Percentiles rank a stretch among this genome's conserved stretches.
Evolutionary conservation across 1,284 basidiomycete genomes (phyloP).

Genomic region (Rhodofomes roseus): DNA sequence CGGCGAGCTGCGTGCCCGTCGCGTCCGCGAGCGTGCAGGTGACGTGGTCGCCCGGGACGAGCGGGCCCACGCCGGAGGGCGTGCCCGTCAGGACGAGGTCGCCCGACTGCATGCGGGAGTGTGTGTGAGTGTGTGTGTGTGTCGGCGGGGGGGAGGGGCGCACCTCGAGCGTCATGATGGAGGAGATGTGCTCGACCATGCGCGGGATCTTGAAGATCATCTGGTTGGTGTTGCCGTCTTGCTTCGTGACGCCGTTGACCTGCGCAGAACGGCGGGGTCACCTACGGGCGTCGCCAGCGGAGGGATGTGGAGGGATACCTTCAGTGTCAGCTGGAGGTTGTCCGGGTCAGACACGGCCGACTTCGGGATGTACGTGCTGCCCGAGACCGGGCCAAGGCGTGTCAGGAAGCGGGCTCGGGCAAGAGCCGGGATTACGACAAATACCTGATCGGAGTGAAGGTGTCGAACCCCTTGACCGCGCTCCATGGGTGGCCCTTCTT

Average conservation of each 20-base stretch:
- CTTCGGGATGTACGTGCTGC: conserved; percentile 80
- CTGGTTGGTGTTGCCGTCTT: conserved; percentile 81
- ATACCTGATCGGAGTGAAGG: conserved; percentile 70
- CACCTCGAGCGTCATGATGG: conserved; percentile 94
- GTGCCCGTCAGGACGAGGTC: conserved; percentile 88
- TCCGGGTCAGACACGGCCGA: conserved; percentile 67
- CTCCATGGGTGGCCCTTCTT: conserved; percentile 94
- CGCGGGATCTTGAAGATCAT: conserved; percentile 94
- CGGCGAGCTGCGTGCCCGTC: conserved; percentile 55
- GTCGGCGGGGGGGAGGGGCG: conserved; percentile 29
- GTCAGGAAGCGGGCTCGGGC: background rate
- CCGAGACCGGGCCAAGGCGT: background rate
- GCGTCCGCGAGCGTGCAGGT: conserved; percentile 69
- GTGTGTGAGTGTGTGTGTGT: too few relatives aligned
- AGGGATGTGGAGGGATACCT: conserved; percentile 38
- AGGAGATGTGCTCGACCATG: conserved; percentile 90
- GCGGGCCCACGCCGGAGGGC: conserved; percentile 84
- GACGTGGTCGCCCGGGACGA: conserved; percentile 77
- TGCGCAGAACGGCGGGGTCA: conserved; percentile 24
- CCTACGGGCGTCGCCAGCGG: background rate
- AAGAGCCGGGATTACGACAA: too few relatives aligned
- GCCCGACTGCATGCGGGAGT: conserved; percentile 80
- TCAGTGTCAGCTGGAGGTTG: conserved; percentile 73
- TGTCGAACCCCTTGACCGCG: conserved; percentile 74
- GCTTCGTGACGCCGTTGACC: conserved; percentile 83